These are phyloP conservation scores for Starmerella cellae DNA, from an alignment of 805 yeast genomes.

Conservation along the genomic window DNA sequence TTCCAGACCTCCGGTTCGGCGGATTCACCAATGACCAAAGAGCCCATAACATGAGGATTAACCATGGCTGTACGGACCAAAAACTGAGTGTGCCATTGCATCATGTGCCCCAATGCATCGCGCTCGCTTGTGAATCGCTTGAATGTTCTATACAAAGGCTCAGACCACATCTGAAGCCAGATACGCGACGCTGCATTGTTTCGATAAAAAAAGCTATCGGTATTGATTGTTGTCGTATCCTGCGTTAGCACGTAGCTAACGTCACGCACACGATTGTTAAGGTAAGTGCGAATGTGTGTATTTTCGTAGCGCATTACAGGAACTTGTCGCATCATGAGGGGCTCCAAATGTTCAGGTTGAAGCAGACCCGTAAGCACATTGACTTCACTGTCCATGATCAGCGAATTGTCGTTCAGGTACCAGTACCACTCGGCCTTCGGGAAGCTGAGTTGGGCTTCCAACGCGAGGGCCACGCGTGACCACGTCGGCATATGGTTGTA, in stretches of 20 bases:
- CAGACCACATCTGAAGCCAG: slow-evolving; percentile 68
- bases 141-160: slow-evolving; percentile 56
- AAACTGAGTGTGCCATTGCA: slow-evolving; percentile 88
- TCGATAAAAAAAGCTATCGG: slow-evolving; percentile 57
- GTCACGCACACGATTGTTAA: slow-evolving; percentile 40
- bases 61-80: slow-evolving; percentile 62
- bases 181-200: slow-evolving; percentile 49
- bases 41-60: slow-evolving; percentile 43
- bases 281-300: slow-evolving; percentile 40
- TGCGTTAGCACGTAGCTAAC: slow-evolving; percentile 58
- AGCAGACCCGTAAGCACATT: slow-evolving; percentile 49
- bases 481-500: slow-evolving; percentile 32
- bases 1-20: slow-evolving; percentile 16
- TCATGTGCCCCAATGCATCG: slow-evolving; percentile 61
- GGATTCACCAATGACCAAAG: slow-evolving; percentile 21
- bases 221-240: slow-evolving; percentile 46
- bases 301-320: slow-evolving; percentile 42
- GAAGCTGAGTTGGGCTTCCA: slow-evolving; percentile 89
- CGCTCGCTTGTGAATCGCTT: slow-evolving; percentile 41
- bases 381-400: slow-evolving; percentile 58
- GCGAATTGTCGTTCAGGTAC: slow-evolving; percentile 61
- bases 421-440: slow-evolving; percentile 86
- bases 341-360: slow-evolving; percentile 45
- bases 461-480: slow-evolving; percentile 49
- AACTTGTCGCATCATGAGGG: slow-evolving; percentile 51